Conservation (phyloP, 495 filamentous ascomycete species). For the Paragyromitra xinjiangensis region DNA sequence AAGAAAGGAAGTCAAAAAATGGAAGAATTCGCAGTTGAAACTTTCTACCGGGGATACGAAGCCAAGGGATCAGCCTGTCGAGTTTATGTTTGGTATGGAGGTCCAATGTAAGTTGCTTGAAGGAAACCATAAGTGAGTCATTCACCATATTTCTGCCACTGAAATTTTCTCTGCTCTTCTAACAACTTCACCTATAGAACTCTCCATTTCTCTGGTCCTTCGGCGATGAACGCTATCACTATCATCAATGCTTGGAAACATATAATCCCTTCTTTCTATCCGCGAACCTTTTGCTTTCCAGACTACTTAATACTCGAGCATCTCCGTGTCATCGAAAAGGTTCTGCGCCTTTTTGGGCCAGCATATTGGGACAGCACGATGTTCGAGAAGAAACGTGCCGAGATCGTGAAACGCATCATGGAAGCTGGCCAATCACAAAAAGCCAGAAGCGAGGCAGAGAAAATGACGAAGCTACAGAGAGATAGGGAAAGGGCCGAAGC, state of each 20-base stretch:
- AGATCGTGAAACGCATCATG: conserved; percentile 36
- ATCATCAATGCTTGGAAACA: conserved; percentile 42
- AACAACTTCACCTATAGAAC: conserved; percentile 6
- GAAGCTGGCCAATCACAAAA: conserved; percentile 26
- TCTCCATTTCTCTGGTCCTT: conserved; percentile 44
- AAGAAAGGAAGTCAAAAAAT: conserved; percentile 46
- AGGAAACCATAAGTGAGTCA: conserved; percentile 42
- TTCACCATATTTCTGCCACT: not conserved
- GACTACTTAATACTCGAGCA: conserved; percentile 48
- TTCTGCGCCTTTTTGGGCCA: conserved; percentile 42
- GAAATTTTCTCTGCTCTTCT: not conserved
- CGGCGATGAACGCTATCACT: conserved; percentile 39
- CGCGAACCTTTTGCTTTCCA: conserved; percentile 41
- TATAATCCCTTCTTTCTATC: conserved; percentile 42
- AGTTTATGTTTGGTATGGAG: conserved; percentile 55
- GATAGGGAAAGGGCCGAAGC: conserved; percentile 42
- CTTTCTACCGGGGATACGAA: conserved; percentile 33
- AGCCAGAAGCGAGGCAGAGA: conserved; percentile 11
- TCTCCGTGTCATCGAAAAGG: conserved; percentile 42
- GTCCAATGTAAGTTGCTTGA: conserved; percentile 46
- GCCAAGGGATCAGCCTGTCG: conserved; percentile 39
- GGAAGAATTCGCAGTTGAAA: conserved; percentile 39
- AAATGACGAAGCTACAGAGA: conserved; percentile 34
- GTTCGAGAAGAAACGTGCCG: conserved; percentile 44
- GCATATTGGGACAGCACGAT: conserved; percentile 40